These are phyloP conservation scores for Anisodus acutangulus DNA, from an alignment of 257 asterid genomes.

Conservation along the genomic window DNA sequence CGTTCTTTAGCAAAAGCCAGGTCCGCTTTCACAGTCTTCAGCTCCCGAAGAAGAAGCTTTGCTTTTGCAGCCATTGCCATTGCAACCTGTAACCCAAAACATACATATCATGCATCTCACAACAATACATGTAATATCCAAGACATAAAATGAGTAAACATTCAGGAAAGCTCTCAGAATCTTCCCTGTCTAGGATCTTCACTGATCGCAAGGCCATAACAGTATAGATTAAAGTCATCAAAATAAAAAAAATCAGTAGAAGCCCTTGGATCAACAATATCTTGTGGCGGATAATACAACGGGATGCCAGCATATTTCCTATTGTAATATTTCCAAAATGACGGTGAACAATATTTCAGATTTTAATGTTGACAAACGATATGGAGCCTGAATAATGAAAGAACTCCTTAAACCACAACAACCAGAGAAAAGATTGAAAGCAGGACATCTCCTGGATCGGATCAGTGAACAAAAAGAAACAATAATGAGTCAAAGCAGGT, in stretches of 20 bases:
- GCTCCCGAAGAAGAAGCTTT: constrained; percentile 88
- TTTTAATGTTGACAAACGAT: constrained; percentile 3
- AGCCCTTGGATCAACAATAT: background rate
- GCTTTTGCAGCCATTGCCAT: constrained; percentile 99
- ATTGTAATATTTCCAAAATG: background rate
- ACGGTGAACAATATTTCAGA: background rate
- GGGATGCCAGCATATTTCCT: background rate
- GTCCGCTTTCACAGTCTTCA: constrained; percentile 94
- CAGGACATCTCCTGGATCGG: background rate
- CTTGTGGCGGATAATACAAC: background rate
- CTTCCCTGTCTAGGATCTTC: constrained; percentile 1
- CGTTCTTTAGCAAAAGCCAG: constrained; percentile 93
- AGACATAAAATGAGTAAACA: background rate
- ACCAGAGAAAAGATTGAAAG: constrained; percentile 3
- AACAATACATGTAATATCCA: constrained; percentile 10
- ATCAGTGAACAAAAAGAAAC: background rate
- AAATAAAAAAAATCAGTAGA: background rate
- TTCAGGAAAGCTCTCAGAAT: background rate
- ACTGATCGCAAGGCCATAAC: background rate
- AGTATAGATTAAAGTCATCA: background rate
- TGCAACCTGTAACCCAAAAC: constrained; percentile 70
- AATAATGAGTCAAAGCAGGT: background rate
- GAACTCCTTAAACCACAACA: constrained; percentile 2
- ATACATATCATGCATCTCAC: constrained; percentile 45
- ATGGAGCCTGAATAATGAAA: background rate